Evolutionary conservation across 2,329 filamentous ascomycete species (phyloP).

Genomic region (Daldinia eschscholtzii): DNA sequence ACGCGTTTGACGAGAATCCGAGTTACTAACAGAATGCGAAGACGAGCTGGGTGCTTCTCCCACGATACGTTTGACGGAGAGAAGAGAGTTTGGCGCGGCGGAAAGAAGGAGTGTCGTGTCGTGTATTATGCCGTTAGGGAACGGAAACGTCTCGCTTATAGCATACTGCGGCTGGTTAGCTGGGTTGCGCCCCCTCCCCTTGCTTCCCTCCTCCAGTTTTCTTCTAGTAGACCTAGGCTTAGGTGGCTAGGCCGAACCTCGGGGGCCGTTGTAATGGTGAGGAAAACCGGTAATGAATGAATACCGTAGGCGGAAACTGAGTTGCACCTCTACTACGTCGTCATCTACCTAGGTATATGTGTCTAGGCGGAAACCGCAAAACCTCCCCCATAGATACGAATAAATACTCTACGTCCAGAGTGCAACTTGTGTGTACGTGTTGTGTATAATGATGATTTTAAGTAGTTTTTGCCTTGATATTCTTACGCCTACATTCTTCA

Average conservation of each 20-base stretch:
- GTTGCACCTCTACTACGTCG: background rate
- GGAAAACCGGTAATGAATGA: background rate
- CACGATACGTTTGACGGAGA: conserved; percentile 11
- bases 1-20: conserved; percentile 7
- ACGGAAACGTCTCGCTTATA: background rate
- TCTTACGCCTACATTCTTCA: no score
- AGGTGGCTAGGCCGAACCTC: background rate
- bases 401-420: conserved; percentile 3
- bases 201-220: background rate
- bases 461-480: no score
- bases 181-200: background rate
- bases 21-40: conserved; percentile 13
- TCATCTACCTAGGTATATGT: background rate
- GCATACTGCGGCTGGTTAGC: background rate
- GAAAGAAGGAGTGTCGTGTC: background rate
- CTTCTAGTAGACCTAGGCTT: conserved; percentile 1
- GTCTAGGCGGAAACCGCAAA: conserved; percentile 6
- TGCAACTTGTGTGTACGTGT: background rate
- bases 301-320: background rate
- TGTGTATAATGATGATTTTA: background rate
- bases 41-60: background rate
- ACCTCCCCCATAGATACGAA: conserved; percentile 3
- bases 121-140: background rate
- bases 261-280: background rate
- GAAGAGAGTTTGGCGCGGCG: background rate